Evolutionary conservation across 169 alveolate genomes (phyloP), one percentile per base, ranked within the genome.

Genomic region (Eimeria tenella): DNA sequence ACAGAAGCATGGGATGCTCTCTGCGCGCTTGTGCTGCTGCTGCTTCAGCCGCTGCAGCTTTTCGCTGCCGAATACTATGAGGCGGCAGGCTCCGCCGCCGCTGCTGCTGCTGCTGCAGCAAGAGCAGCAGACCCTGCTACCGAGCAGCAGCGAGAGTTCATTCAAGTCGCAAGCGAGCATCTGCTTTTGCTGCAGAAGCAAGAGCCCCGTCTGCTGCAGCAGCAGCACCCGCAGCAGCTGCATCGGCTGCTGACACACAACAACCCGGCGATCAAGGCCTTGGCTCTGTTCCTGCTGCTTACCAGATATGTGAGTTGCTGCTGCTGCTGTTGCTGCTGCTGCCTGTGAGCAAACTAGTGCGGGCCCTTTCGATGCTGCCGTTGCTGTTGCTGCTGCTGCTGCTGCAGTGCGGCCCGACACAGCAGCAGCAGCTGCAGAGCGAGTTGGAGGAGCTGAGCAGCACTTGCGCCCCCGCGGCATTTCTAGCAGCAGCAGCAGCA

Each of bases 111-210:
- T 13, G 9, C n/a, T 7, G 77, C 77, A n/a, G 31, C 31, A 68
- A 13, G 31, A n/a, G 77, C 77, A 11, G n/a, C 77, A 13, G 77
- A 68, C 77, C 11, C 42, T 23, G 11, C 11, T n/a, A 68, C 77
- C 3, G 77, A 68, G 77, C 77, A 68, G 77, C 77, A 68, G 77
- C 77, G 77, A n/a, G 77, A 68, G 77, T 68, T 68, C 77, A 13
- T 68, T 15, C 42, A 13, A n/a, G 77, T 23, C 11, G 77, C 77
- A 13, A 13, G 49, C 31, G 77, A 68, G 77, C 77, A 68, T 0
- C 77, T 13, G 3, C 77, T 68, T 15, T 5, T 68, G 31, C 31
- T 68, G 77, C 77, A 68, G 77, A 7, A 13, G 77, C 77, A 68
- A 23, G 11, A 15, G 77, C 77, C n/a, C 42, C 77, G 9, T 11